Base-by-base conservation (phyloP, 257 asterid species). In the Nicotiana noctiflora region DNA sequence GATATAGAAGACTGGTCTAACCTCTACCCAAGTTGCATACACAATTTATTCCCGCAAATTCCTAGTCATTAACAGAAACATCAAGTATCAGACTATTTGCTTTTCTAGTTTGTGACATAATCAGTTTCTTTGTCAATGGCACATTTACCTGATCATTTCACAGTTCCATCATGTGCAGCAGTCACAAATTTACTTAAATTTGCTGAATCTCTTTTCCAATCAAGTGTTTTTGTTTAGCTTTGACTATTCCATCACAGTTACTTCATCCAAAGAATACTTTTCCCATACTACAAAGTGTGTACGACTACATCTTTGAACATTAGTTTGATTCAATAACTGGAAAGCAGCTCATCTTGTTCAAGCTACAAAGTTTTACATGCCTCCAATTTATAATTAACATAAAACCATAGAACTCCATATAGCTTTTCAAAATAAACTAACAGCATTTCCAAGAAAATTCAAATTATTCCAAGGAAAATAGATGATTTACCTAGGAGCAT, bases 401-500 rank as follows among this genome's bases (percentile, higher is more conserved):
- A 61, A 61, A 23, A 61, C 31, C 66, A 61, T 23, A 21, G n/a
- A 62, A 62, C 37, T 62, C n/a, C 68, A 62, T 25, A 4, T 25
- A 12, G 13, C 37, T 11, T 25, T 23, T 25, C 13, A 14, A 2
- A 62, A 23, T n/a, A 62, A 11, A 62, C 68, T 12, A 62, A 17
- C 32, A 62, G 11, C 68, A 7, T 40, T 40, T 40, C 46, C 11
- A 40, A 40, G 46, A 40, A 40, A 40, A 40, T 40, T 40, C 2
- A 40, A 40, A 62, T 25, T 62, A 62, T 62, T 62, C 68, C n/a
- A 3, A 76, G 17, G 17, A 55, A 53, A 29, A n/a, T 40, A 76
- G 60, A 25, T 23, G 64, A 21, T 40, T 87, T 87, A 87, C 84
- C 87, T 85, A 68, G 84, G 40, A 79, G 76, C 84, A 77, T 87